phyloP scores from a whole-genome alignment of 2,329 filamentous ascomycete species.

The Aspergillus hortae region DNA sequence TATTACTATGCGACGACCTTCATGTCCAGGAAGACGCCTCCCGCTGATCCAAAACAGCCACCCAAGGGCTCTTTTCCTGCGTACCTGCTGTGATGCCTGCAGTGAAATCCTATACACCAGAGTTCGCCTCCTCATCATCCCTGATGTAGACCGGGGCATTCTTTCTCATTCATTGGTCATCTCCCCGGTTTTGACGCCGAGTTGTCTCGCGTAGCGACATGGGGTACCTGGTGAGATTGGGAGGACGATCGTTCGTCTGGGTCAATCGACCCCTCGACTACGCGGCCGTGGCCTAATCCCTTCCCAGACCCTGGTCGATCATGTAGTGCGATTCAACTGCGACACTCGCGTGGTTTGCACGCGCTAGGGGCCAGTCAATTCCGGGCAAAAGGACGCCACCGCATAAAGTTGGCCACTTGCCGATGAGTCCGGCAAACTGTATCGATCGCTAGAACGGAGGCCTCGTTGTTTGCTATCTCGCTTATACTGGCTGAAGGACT shows the following conservation, averaged over 20 bases:
- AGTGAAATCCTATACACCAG: not conserved
- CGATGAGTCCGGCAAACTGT: constrained; percentile 2
- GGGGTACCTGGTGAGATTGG: not conserved
- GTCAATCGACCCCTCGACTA: not conserved
- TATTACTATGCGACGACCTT: not conserved
- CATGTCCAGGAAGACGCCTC: not conserved
- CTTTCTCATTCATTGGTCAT: not conserved
- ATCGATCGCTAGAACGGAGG: not conserved
- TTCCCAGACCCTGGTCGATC: constrained; percentile 1
- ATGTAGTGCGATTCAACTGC: not conserved
- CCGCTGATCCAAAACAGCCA: constrained; percentile 1
- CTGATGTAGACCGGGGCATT: not conserved
- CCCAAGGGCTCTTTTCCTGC: not conserved
- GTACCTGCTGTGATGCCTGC: not conserved
- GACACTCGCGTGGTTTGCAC: not conserved
- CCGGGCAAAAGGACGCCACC: constrained; percentile 1
- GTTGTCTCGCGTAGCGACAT: not conserved
- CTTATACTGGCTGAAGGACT: not conserved
- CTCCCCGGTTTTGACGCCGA: not conserved
- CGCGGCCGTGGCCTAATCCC: not conserved
- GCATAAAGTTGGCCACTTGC: constrained; percentile 8
- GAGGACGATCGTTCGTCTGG: not conserved
- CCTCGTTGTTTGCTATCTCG: constrained; percentile 2
- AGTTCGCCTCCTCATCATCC: not conserved
- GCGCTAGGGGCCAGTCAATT: not conserved